These are phyloP conservation scores for Populus hybrid DNA, from an alignment of 441 rosid species.

Conservation along the genomic window DNA sequence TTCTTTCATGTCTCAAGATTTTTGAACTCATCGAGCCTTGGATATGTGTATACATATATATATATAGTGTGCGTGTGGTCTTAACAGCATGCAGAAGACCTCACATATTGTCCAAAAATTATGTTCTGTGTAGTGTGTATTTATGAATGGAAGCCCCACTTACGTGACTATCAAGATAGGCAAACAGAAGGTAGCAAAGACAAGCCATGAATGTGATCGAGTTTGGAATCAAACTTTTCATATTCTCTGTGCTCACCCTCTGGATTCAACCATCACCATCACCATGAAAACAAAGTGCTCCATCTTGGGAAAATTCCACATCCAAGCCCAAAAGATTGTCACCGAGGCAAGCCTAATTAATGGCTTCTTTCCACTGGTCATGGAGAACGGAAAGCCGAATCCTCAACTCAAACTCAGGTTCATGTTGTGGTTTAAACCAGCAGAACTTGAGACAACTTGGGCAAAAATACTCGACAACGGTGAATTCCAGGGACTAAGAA, in stretches of 20 bases:
- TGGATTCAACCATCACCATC: conserved; percentile 57
- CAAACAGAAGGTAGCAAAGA: conserved; percentile 59
- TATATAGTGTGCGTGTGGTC: too few relatives aligned
- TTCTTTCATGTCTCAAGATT: too few relatives aligned
- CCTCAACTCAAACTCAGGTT: conserved; percentile 56
- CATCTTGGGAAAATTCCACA: conserved; percentile 49
- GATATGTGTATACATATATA: too few relatives aligned
- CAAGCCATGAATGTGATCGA: conserved; percentile 59
- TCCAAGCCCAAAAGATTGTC: conserved; percentile 53
- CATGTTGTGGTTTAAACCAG: conserved; percentile 81
- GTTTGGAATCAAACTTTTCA: conserved; percentile 91
- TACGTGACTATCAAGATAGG: conserved; percentile 69
- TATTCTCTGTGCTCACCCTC: conserved; percentile 71
- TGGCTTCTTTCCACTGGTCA: conserved; percentile 56
- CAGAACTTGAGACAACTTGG: conserved; percentile 65
- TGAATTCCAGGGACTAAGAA: conserved; percentile 55
- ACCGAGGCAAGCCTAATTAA: conserved; percentile 44
- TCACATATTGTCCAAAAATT: background rate
- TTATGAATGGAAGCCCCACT: conserved; percentile 45
- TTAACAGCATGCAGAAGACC: too few relatives aligned
- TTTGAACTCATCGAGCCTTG: too few relatives aligned
- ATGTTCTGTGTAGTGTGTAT: conserved; percentile 43
- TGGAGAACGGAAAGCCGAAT: conserved; percentile 45
- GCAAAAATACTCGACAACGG: conserved; percentile 28
- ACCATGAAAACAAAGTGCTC: conserved; percentile 67